Conservation (phyloP, 2,329 filamentous ascomycete species). For the Diaporthe capsici region DNA sequence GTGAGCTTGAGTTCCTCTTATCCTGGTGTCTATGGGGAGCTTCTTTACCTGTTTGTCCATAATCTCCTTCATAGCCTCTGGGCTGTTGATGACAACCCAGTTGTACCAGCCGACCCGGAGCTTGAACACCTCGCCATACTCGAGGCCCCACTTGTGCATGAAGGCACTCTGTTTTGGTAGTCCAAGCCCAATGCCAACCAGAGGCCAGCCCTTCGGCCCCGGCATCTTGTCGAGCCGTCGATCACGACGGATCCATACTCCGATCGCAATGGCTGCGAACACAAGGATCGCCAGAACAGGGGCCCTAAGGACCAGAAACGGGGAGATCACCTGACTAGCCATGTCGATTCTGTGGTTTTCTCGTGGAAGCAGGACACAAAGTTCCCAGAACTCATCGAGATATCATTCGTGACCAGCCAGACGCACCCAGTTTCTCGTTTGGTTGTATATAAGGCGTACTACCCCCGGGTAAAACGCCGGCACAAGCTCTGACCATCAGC, state of each 20-base stretch:
- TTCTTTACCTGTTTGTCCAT: conserved; percentile 52
- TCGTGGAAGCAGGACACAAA: no score
- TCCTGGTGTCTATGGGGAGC: no score
- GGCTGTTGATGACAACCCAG: conserved; percentile 60
- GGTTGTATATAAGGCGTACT: conserved; percentile 18
- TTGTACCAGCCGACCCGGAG: conserved; percentile 60
- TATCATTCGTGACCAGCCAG: not conserved
- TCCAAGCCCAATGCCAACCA: conserved; percentile 26
- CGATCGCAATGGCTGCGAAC: not conserved
- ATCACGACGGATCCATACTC: conserved; percentile 26
- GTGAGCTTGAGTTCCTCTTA: not conserved
- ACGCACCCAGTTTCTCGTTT: no score
- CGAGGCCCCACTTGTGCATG: conserved; percentile 51
- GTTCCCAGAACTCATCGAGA: not conserved
- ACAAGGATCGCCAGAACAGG: conserved; percentile 1
- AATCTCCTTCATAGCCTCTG: conserved; percentile 59
- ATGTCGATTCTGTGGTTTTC: not conserved
- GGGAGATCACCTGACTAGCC: not conserved
- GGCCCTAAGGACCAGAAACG: not conserved
- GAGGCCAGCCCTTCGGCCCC: conserved; percentile 16
- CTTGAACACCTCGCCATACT: conserved; percentile 61
- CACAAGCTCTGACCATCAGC: not conserved
- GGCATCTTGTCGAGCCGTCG: conserved; percentile 28
- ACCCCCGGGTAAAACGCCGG: not conserved
- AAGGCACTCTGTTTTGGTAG: conserved; percentile 12